Conservation (phyloP, 768 basidiomycete genomes). For the Trametes cinnabarina region DNA sequence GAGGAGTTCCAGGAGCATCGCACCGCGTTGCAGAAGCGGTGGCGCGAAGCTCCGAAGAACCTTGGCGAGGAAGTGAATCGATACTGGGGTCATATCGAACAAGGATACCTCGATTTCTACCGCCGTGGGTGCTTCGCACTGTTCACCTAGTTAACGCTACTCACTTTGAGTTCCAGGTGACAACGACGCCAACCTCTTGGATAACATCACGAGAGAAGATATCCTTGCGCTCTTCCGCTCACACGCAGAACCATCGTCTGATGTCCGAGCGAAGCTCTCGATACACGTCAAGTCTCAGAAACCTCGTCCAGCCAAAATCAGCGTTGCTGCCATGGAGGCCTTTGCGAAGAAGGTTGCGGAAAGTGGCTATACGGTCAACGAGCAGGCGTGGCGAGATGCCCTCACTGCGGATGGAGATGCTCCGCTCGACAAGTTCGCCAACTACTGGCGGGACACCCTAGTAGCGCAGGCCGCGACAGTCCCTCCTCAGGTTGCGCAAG, state of each 20-base stretch:
- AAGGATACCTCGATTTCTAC: slow-evolving; percentile 83
- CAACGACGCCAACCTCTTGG: slow-evolving; percentile 67
- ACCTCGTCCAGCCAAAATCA: slow-evolving; percentile 58
- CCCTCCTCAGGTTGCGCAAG: slow-evolving; percentile 39
- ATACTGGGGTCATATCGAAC: slow-evolving; percentile 70
- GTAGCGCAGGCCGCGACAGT: slow-evolving; percentile 37
- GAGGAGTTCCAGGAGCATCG: slow-evolving; percentile 81
- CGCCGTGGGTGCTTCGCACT: slow-evolving; percentile 54
- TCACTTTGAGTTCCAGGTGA: slow-evolving; percentile 45
- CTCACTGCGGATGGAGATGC: slow-evolving; percentile 55
- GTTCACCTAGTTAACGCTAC: not conserved
- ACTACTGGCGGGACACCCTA: slow-evolving; percentile 55
- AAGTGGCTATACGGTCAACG: slow-evolving; percentile 48
- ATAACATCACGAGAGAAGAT: slow-evolving; percentile 69
- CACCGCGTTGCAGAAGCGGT: slow-evolving; percentile 70
- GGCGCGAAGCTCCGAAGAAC: slow-evolving; percentile 88
- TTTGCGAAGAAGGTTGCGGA: slow-evolving; percentile 55
- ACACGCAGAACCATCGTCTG: slow-evolving; percentile 67
- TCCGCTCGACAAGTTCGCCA: slow-evolving; percentile 54
- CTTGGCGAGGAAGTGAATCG: slow-evolving; percentile 72
- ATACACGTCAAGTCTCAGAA: slow-evolving; percentile 77
- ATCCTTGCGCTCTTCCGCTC: slow-evolving; percentile 67
- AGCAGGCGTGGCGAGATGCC: slow-evolving; percentile 49
- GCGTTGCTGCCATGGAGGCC: slow-evolving; percentile 57
- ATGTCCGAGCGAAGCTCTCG: slow-evolving; percentile 76